Percentiles rank a stretch among this genome's conserved stretches.
These are phyloP conservation scores for Typha latifolia DNA, from an alignment of 176 grass and related monocot genomes.

Conservation along the genomic window DNA sequence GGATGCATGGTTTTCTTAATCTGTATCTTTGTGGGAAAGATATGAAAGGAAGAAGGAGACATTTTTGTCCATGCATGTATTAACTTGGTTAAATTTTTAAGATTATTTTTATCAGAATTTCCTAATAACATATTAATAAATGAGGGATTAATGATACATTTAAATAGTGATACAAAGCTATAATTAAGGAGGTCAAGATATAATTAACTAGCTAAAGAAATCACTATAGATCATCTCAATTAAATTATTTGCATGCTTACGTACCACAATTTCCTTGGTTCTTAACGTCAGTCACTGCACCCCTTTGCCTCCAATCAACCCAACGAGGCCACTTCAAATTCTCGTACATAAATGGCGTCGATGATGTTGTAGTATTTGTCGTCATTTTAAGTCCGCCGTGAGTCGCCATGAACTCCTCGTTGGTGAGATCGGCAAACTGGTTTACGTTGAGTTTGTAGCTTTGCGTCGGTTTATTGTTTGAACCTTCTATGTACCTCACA, in stretches of 20 bases:
- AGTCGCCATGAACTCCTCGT: conserved; percentile 1
- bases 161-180: too few species aligned
- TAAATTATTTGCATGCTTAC: neutral
- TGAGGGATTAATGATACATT: too few species aligned
- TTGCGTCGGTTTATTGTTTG: neutral
- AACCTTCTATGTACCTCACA: neutral
- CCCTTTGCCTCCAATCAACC: neutral
- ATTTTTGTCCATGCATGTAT: too few species aligned
- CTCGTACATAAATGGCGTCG: neutral
- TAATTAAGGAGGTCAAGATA: too few species aligned
- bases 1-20: neutral
- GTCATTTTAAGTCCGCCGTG: neutral
- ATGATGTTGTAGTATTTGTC: neutral
- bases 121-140: too few species aligned
- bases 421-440: conserved; percentile 7
- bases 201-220: too few species aligned
- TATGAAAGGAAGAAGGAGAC: too few species aligned
- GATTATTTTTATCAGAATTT: too few species aligned
- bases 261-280: neutral
- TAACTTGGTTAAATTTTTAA: too few species aligned
- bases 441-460: conserved; percentile 2
- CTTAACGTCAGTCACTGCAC: neutral
- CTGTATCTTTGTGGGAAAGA: too few species aligned
- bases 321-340: neutral
- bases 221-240: too few species aligned